phyloP scores from a whole-genome alignment of 805 yeast genomes.

The Ogataea naganishii region DNA sequence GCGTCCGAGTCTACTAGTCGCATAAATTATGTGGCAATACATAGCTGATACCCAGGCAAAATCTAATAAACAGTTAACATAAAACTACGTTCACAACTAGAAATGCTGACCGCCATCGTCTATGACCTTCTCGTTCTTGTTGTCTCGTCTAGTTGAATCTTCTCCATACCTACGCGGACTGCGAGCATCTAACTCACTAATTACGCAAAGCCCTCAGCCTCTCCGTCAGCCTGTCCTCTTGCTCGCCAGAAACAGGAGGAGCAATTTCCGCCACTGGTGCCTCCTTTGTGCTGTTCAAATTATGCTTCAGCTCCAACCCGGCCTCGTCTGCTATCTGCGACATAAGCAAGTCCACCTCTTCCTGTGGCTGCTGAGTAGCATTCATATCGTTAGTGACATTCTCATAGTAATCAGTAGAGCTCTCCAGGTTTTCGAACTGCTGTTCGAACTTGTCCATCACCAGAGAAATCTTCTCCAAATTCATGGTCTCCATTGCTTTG shows the following conservation, averaged over 20 bases:
- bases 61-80: too few relatives aligned
- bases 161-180: too few relatives aligned
- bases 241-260: conserved; percentile 44
- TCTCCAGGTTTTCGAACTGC: conserved; percentile 94
- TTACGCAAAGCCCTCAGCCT: conserved; percentile 77
- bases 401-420: conserved; percentile 88
- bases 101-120: too few relatives aligned
- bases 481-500: conserved; percentile 91
- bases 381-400: conserved; percentile 81
- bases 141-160: too few relatives aligned
- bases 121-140: too few relatives aligned
- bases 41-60: too few relatives aligned
- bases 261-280: conserved; percentile 24
- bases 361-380: conserved; percentile 88
- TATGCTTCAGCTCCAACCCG: conserved; percentile 85
- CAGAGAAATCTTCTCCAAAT: conserved; percentile 81
- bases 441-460: conserved; percentile 96
- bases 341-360: conserved; percentile 85
- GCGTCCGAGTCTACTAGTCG: too few relatives aligned
- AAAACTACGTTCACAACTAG: too few relatives aligned
- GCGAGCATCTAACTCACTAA: too few relatives aligned
- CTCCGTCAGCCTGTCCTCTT: conserved; percentile 83
- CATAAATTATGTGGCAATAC: too few relatives aligned
- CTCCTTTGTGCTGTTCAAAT: conserved; percentile 37
- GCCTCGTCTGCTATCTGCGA: conserved; percentile 95